A percentile compares a stretch with the other conserved stretches of the same genome.
Conservation (phyloP, 2,329 filamentous ascomycete genomes). For the Penicillium sp. region DNA sequence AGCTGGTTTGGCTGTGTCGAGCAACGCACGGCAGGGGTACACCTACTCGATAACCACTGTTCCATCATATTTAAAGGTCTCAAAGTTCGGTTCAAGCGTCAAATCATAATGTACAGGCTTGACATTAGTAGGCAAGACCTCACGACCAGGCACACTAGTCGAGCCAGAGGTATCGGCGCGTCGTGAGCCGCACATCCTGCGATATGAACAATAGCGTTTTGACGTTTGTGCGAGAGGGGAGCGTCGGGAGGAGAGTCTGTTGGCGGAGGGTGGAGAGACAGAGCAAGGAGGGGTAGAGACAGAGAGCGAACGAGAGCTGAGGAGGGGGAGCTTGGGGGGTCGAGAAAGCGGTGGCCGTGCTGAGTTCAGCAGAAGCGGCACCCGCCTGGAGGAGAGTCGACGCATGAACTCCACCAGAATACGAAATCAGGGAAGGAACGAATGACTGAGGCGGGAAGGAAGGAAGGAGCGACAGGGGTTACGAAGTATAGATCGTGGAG, state of each 20-base stretch:
- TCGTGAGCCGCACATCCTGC: constrained; percentile 74
- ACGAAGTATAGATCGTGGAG: constrained; percentile 4
- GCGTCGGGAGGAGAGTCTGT: constrained; percentile 29
- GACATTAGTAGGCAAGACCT: constrained; percentile 90
- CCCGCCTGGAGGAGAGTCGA: constrained; percentile 39
- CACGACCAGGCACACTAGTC: constrained; percentile 69
- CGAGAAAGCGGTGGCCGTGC: constrained; percentile 42
- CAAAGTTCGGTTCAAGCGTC: constrained; percentile 87
- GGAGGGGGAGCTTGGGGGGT: constrained; percentile 33
- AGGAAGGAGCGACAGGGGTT: constrained; percentile 18
- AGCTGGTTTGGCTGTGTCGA: constrained; percentile 2
- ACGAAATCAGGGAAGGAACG: neutral
- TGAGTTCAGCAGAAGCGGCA: constrained; percentile 38
- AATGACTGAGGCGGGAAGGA: neutral
- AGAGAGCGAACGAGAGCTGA: constrained; percentile 25
- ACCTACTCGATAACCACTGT: constrained; percentile 78
- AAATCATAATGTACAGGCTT: constrained; percentile 91
- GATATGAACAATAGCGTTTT: constrained; percentile 73
- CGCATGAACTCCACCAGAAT: constrained; percentile 33
- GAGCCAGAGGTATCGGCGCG: constrained; percentile 60
- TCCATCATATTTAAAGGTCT: constrained; percentile 85
- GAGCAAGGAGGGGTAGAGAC: constrained; percentile 30
- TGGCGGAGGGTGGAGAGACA: constrained; percentile 24
- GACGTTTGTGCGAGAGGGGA: constrained; percentile 37
- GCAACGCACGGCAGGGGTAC: no score